phyloP scores from a whole-genome alignment of 2,329 filamentous ascomycete genomes.

The Pyrenochaeta sp. region DNA sequence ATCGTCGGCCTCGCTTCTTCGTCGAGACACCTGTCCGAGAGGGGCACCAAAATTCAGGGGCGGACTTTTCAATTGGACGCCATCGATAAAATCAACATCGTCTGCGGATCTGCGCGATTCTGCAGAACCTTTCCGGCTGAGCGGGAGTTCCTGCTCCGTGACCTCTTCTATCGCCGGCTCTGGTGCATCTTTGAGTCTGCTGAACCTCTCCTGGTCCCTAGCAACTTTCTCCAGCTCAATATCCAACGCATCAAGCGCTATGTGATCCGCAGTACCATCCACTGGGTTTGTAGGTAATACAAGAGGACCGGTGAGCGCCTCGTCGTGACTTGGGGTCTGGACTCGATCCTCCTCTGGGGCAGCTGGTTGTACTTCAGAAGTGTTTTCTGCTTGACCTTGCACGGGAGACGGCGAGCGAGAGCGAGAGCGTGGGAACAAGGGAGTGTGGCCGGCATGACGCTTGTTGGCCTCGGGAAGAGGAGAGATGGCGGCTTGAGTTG shows the following conservation, averaged over 20 bases:
- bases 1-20: neutral
- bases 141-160: constrained; percentile 7
- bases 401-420: constrained; percentile 28
- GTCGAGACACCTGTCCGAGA: constrained; percentile 32
- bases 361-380: constrained; percentile 9
- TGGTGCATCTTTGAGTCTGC: constrained; percentile 23
- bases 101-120: constrained; percentile 26
- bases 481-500: constrained; percentile 38
- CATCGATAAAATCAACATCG: constrained; percentile 35
- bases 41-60: constrained; percentile 46
- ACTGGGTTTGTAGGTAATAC: constrained; percentile 41
- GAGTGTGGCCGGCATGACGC: constrained; percentile 48
- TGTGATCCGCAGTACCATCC: constrained; percentile 39
- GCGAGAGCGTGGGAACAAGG: constrained; percentile 36
- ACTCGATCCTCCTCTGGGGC: constrained; percentile 15
- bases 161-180: constrained; percentile 7
- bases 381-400: constrained; percentile 16
- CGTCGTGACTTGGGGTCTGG: constrained; percentile 29
- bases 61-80: constrained; percentile 44
- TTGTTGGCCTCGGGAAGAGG: constrained; percentile 45
- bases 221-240: constrained; percentile 35
- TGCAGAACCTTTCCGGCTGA: constrained; percentile 32
- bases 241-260: constrained; percentile 37
- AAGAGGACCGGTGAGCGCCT: constrained; percentile 38
- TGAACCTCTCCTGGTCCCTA: constrained; percentile 24